Conservation (phyloP, 768 basidiomycete species). For the Calocybe gangraenosa region DNA sequence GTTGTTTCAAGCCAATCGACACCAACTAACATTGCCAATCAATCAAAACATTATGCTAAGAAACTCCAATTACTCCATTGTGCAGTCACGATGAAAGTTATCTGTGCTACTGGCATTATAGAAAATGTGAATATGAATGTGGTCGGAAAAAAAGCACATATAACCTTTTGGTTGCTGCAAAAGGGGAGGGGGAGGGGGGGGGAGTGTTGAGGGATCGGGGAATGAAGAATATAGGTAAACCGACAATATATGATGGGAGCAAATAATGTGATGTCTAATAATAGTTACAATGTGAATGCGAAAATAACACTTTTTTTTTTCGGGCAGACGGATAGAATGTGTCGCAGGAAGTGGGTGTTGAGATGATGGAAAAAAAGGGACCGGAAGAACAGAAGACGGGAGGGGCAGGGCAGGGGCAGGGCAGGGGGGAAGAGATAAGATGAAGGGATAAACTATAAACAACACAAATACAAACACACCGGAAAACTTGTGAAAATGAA, state of each 20-base stretch:
- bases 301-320: slow-evolving; percentile 2
- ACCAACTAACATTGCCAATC: not conserved
- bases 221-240: not conserved
- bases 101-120: slow-evolving; percentile 8
- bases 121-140: no score
- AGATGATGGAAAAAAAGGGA: not conserved
- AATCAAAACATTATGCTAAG: not conserved
- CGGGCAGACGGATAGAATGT: slow-evolving; percentile 1
- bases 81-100: not conserved
- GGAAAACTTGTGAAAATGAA: slow-evolving; percentile 8
- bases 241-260: slow-evolving; percentile 8
- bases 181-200: not conserved
- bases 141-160: no score
- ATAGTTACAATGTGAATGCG: slow-evolving; percentile 21
- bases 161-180: no score
- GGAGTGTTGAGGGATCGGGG: not conserved
- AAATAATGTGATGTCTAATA: slow-evolving; percentile 25
- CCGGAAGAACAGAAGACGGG: not conserved
- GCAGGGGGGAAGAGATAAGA: not conserved
- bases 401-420: not conserved
- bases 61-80: slow-evolving; percentile 14
- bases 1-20: no score
- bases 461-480: not conserved
- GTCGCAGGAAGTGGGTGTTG: slow-evolving; percentile 1
- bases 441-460: not conserved